Evolutionary conservation across 2,329 filamentous ascomycete species (phyloP).

Genomic region (Bipolaris bicolor): DNA sequence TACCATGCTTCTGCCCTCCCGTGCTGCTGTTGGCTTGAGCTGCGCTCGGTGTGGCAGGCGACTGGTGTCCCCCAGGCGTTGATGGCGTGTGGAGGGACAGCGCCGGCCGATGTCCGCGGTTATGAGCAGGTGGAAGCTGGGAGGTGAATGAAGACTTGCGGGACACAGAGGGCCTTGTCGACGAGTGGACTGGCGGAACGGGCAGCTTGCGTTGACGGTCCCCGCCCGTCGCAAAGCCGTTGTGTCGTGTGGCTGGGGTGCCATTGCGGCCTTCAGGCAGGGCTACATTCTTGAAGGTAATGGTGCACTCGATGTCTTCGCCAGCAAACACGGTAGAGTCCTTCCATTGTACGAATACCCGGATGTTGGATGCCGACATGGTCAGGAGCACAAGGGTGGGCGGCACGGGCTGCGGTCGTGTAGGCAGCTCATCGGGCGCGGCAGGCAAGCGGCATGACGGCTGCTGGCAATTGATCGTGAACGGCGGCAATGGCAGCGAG

Average conservation of each 20-base stretch:
- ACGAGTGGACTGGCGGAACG: slow-evolving; percentile 47
- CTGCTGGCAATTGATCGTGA: slow-evolving; percentile 18
- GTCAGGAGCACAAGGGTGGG: slow-evolving; percentile 30
- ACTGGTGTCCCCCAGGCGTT: slow-evolving; percentile 33
- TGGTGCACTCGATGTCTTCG: slow-evolving; percentile 92
- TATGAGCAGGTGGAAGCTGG: slow-evolving; percentile 43
- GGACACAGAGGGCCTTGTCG: slow-evolving; percentile 44
- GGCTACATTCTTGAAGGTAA: slow-evolving; percentile 90
- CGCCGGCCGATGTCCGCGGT: slow-evolving; percentile 69
- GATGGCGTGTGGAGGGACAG: slow-evolving; percentile 64
- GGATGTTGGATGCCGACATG: slow-evolving; percentile 68
- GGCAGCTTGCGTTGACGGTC: slow-evolving; percentile 50
- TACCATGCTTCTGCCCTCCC: slow-evolving; percentile 48
- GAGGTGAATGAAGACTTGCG: slow-evolving; percentile 46
- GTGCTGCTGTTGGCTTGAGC: slow-evolving; percentile 36
- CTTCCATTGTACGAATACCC: slow-evolving; percentile 94
- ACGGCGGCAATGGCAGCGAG: slow-evolving; percentile 12
- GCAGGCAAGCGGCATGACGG: slow-evolving; percentile 37
- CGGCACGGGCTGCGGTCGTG: slow-evolving; percentile 35
- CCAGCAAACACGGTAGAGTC: slow-evolving; percentile 94
- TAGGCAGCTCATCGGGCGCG: slow-evolving; percentile 41
- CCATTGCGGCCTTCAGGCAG: slow-evolving; percentile 52
- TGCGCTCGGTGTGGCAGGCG: slow-evolving; percentile 31
- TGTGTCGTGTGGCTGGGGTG: slow-evolving; percentile 40
- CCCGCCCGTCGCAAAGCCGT: slow-evolving; percentile 45